Base-by-base conservation (phyloP, 2,329 filamentous ascomycete genomes). In the Microcyclospora tardicrescens region DNA sequence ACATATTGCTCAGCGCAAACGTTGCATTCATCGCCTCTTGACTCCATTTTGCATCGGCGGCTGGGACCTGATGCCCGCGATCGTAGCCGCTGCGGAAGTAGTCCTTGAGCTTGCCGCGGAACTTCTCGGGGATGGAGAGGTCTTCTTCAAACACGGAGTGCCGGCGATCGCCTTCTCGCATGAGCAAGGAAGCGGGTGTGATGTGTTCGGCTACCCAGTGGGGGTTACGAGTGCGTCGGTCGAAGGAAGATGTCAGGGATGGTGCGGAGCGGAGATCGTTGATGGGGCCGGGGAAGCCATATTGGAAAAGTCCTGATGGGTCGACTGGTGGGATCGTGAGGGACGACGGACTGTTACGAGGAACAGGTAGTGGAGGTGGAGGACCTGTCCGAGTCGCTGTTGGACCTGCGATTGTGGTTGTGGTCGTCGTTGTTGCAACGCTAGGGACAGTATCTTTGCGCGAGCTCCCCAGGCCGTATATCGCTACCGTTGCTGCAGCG, bases 1-100 rank as follows among this genome's bases (percentile, higher is more conserved):
- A 94, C 87, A 98, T 98, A 67, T 98, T 98, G 58, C 74, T 81
- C 40, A 98, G 73, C 56, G 77, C 80, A 58, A 98, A 98, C 2
- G 91, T 98, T 41, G 84, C 84, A 64, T 98, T 78, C 85, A 98
- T 94, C 47, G 91, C 87, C 28, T 74, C 62, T 64, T 98, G 91
- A 46, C 79, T 84, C 87, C 91, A 98, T 66, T 93, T 93, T 40
- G 83, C 84, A 64, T 98, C 91, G 31, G 91, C 91, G 5, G 91
- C 91, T 9, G 91, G 91, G 9, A 96, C 89, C 65, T 98, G 91
- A 65, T 98, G 91, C 44, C 91, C 91, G 29, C 91, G 77, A 62
- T 98, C 91, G 61, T 93, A 98, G 54, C 91, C 91, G 30, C 80
- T 87, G 49, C 89, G 83, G 68, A 80, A 87, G 68, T 98, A 98